Percentiles rank a stretch among this genome's conserved stretches.
phyloP scores from a whole-genome alignment of 1,139 yeast genomes.

The Candida frijolesensis region DNA sequence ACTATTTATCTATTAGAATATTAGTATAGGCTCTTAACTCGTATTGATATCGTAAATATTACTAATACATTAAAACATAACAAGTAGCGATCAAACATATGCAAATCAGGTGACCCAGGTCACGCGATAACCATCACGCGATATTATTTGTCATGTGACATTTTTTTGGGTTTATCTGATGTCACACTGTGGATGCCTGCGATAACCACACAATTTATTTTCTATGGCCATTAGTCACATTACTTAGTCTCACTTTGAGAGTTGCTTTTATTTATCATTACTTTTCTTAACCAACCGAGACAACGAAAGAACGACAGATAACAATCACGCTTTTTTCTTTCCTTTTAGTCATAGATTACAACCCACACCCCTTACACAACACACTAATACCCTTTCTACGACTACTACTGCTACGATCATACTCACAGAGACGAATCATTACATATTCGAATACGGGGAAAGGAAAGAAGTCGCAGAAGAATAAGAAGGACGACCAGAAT shows the following conservation, averaged over 20 bases:
- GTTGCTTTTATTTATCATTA: neutral
- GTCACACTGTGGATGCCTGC: neutral
- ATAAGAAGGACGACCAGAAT: neutral
- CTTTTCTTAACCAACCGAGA: too few relatives aligned
- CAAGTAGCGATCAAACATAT: too few relatives aligned
- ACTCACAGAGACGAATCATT: neutral
- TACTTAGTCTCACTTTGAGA: neutral
- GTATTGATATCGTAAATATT: too few relatives aligned
- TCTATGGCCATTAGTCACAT: too few relatives aligned
- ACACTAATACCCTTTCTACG: neutral
- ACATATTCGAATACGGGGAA: neutral
- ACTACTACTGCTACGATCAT: neutral
- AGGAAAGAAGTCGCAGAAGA: neutral
- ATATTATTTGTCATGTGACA: neutral
- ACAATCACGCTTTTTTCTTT: constrained; percentile 3
- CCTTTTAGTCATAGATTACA: neutral
- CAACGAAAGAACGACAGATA: neutral
- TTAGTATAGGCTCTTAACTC: too few relatives aligned
- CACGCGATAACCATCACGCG: neutral
- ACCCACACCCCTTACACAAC: neutral
- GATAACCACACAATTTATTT: constrained; percentile 2
- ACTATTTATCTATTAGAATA: too few relatives aligned
- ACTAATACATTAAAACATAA: too few relatives aligned
- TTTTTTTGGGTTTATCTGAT: neutral
- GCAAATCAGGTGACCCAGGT: too few relatives aligned